phyloP scores from a whole-genome alignment of 495 filamentous ascomycete genomes.

The Penicillium steckii region DNA sequence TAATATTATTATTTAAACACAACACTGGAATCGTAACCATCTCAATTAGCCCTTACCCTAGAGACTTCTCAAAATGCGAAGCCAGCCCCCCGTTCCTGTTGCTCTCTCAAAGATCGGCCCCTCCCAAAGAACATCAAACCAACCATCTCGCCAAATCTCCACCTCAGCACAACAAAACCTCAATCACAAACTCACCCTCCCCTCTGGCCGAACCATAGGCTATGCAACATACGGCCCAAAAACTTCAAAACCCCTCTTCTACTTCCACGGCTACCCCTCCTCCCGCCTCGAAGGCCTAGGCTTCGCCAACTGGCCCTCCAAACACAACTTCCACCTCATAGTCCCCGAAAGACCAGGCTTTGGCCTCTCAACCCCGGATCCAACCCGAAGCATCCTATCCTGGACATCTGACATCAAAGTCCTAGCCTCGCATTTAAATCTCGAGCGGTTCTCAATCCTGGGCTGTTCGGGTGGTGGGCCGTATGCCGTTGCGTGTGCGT shows the following conservation, averaged over 20 bases:
- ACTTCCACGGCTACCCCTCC: slow-evolving; percentile 44
- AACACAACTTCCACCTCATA: slow-evolving; percentile 36
- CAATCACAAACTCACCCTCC: not conserved
- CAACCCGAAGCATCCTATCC: slow-evolving; percentile 33
- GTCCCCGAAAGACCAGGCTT: slow-evolving; percentile 44
- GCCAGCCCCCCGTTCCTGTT: too few relatives aligned
- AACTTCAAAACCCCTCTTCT: slow-evolving; percentile 31
- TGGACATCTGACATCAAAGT: slow-evolving; percentile 40
- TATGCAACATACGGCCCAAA: slow-evolving; percentile 43
- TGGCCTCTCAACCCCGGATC: slow-evolving; percentile 40
- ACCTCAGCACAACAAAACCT: not conserved
- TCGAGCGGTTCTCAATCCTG: slow-evolving; percentile 40
- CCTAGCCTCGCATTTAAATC: slow-evolving; percentile 32
- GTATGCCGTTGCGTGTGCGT: slow-evolving; percentile 46
- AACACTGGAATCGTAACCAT: too few relatives aligned
- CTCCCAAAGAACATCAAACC: not conserved
- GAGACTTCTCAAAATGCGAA: too few relatives aligned
- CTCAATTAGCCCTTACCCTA: too few relatives aligned
- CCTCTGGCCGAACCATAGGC: slow-evolving; percentile 35
- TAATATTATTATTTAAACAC: too few relatives aligned
- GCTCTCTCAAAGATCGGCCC: too few relatives aligned
- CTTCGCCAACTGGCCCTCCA: slow-evolving; percentile 22
- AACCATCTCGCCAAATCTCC: not conserved
- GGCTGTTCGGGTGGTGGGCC: slow-evolving; percentile 47
- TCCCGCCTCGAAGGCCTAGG: slow-evolving; percentile 40